Conservation (phyloP, 1,284 basidiomycete species). For the Leccinum solheimii region DNA sequence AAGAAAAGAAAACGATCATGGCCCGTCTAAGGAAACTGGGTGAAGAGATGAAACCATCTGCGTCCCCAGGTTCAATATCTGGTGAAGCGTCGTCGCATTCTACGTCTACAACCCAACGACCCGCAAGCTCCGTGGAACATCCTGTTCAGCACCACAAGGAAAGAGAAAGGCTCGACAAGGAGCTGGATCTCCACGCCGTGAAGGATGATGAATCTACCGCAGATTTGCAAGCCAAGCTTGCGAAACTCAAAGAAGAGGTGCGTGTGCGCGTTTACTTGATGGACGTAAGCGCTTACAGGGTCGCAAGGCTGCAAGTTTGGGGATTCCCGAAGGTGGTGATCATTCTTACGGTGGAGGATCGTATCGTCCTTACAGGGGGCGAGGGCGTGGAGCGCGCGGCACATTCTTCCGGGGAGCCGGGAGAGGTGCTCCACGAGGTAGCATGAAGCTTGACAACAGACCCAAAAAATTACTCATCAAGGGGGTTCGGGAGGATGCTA, state of each 20-base stretch:
- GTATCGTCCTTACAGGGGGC: constrained; percentile 69
- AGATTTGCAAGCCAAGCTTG: constrained; percentile 76
- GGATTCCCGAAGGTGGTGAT: constrained; percentile 56
- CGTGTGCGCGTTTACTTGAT: constrained; percentile 19
- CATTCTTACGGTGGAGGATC: constrained; percentile 40
- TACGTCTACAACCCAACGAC: constrained; percentile 20
- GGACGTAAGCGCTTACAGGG: constrained; percentile 5
- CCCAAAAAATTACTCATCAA: constrained; percentile 80
- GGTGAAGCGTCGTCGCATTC: constrained; percentile 29
- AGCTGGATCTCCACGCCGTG: constrained; percentile 63
- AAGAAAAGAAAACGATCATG: constrained; percentile 84
- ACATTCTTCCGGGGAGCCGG: constrained; percentile 61
- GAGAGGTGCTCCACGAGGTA: constrained; percentile 64
- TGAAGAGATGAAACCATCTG: constrained; percentile 70
- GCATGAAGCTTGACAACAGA: constrained; percentile 90
- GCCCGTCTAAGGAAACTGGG: constrained; percentile 74
- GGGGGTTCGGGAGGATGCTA: constrained; percentile 55
- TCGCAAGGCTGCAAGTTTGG: constrained; percentile 73
- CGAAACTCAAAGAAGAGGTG: constrained; percentile 82
- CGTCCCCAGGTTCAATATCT: constrained; percentile 34
- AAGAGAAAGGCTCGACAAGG: constrained; percentile 70
- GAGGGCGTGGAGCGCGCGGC: constrained; percentile 64
- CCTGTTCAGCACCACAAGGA: constrained; percentile 36
- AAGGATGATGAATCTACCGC: constrained; percentile 60
- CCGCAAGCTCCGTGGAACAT: constrained; percentile 25